phyloP scores from a whole-genome alignment of 768 basidiomycete species.

The Pleurotus salmoneostramineus region DNA sequence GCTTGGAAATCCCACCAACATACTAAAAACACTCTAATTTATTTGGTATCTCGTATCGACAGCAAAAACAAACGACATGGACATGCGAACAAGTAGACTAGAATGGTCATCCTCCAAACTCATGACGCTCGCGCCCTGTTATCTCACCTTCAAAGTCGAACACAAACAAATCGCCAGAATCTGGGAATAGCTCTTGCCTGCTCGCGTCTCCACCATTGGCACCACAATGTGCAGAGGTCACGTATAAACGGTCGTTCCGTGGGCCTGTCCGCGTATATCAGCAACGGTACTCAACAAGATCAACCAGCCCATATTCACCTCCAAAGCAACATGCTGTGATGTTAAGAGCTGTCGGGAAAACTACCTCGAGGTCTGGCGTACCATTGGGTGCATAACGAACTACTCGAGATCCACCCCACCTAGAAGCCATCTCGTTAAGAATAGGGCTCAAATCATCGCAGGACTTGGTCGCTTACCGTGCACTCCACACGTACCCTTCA shows the following conservation, averaged over 20 bases:
- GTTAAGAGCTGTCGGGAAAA: constrained; percentile 59
- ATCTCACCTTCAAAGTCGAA: constrained; percentile 44
- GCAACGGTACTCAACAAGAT: not conserved
- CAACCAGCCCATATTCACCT: constrained; percentile 31
- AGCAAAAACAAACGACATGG: not conserved
- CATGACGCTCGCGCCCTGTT: constrained; percentile 21
- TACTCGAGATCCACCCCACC: constrained; percentile 64
- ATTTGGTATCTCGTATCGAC: not conserved
- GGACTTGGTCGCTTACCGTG: constrained; percentile 28
- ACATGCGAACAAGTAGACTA: not conserved
- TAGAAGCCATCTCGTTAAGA: constrained; percentile 9
- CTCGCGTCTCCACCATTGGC: constrained; percentile 52
- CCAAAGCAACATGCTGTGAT: constrained; percentile 71
- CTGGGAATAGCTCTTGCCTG: constrained; percentile 44
- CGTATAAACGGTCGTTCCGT: constrained; percentile 58
- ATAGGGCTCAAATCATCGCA: not conserved
- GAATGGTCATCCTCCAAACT: constrained; percentile 24
- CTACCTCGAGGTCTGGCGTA: constrained; percentile 48
- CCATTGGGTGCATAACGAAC: constrained; percentile 54
- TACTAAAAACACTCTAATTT: not conserved
- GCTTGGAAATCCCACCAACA: not conserved
- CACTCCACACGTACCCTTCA: constrained; percentile 66
- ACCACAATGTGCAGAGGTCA: constrained; percentile 60
- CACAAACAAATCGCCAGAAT: constrained; percentile 52
- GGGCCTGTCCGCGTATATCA: constrained; percentile 35